Evolutionary conservation across 1,284 basidiomycete species (phyloP).

Genomic region (Rhizoctonia solani): DNA sequence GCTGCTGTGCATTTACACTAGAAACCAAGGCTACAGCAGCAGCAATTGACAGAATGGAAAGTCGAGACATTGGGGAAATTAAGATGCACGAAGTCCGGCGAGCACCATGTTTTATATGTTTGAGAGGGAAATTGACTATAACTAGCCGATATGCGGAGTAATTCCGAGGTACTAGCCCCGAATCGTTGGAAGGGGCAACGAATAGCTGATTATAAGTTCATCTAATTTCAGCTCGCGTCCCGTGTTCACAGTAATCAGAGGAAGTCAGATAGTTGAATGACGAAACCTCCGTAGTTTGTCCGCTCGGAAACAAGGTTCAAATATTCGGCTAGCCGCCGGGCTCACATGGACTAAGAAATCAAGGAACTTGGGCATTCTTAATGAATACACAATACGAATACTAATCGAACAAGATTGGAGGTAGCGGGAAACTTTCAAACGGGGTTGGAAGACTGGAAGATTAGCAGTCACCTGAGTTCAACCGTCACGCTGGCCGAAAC

Average conservation of each 20-base stretch:
- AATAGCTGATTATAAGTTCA: not conserved
- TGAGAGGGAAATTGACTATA: not conserved
- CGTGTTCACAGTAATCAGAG: slow-evolving; percentile 1
- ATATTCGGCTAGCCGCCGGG: not conserved
- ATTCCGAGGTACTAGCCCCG: slow-evolving; percentile 20
- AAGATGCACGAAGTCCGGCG: not conserved
- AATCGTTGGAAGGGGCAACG: not conserved
- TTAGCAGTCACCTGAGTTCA: not conserved
- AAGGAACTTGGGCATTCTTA: not conserved
- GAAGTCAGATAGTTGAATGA: not conserved
- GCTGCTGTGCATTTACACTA: slow-evolving; percentile 12
- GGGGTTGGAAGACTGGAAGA: not conserved
- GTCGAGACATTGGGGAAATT: slow-evolving; percentile 5
- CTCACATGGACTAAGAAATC: not conserved
- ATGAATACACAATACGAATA: not conserved
- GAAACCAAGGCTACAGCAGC: not conserved
- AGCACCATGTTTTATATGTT: not conserved
- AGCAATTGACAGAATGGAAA: slow-evolving; percentile 2
- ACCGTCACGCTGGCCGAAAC: too few relatives aligned
- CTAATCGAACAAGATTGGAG: not conserved
- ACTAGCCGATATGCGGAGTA: not conserved
- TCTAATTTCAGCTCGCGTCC: not conserved
- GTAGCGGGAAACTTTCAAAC: not conserved
- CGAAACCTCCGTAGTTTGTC: slow-evolving; percentile 11
- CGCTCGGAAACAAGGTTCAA: not conserved